Conservation (phyloP, 495 filamentous ascomycete species). For the Haplographium delicatum region DNA sequence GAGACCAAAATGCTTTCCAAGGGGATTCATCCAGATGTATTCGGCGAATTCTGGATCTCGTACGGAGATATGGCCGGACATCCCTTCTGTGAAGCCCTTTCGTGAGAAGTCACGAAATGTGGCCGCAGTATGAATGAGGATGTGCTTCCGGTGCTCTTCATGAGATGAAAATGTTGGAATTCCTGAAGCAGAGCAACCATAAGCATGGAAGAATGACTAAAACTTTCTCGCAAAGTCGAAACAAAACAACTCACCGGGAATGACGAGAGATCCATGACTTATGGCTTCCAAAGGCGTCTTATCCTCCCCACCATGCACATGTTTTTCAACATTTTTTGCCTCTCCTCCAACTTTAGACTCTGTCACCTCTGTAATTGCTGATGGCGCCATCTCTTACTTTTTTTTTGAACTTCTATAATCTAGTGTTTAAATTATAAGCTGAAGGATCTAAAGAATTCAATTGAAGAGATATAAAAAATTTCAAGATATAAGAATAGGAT, state of each 20-base stretch:
- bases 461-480: too few relatives aligned
- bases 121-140: constrained; percentile 46
- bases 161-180: constrained; percentile 42
- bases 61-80: constrained; percentile 60
- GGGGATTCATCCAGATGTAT: constrained; percentile 61
- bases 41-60: constrained; percentile 54
- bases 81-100: constrained; percentile 59
- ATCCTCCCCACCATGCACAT: constrained; percentile 21
- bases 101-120: constrained; percentile 47
- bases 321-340: constrained; percentile 5
- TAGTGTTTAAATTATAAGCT: too few relatives aligned
- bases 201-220: too few relatives aligned
- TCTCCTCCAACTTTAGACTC: constrained; percentile 12
- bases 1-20: constrained; percentile 51
- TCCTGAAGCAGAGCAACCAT: constrained; percentile 26
- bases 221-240: too few relatives aligned
- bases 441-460: too few relatives aligned
- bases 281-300: constrained; percentile 29
- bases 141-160: constrained; percentile 33
- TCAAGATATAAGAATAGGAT: too few relatives aligned
- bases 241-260: constrained; percentile 18
- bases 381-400: constrained; percentile 20
- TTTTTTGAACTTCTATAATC: too few relatives aligned
- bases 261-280: constrained; percentile 22
- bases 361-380: constrained; percentile 15